Evolutionary conservation across 1,139 yeast genomes (phyloP).

Genomic region (Neolecta irregularis): DNA sequence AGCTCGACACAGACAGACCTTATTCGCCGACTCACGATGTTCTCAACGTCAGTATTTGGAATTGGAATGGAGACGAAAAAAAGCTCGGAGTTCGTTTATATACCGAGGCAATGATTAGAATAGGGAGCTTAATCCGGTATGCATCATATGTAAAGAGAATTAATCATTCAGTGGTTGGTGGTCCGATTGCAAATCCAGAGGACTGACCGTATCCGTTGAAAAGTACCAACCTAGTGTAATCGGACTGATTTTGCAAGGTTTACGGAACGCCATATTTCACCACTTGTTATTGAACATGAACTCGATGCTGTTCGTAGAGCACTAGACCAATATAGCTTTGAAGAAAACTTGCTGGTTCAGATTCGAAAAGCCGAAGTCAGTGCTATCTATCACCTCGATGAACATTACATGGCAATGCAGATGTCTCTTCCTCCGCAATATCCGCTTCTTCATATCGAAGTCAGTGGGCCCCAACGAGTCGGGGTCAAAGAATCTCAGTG

Average conservation of each 20-base stretch:
- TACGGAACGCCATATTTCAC: constrained; percentile 47
- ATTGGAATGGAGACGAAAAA: too few relatives aligned
- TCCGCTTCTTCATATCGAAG: constrained; percentile 58
- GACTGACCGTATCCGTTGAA: constrained; percentile 42
- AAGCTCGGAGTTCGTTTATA: too few relatives aligned
- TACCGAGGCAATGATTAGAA: too few relatives aligned
- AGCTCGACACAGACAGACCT: too few relatives aligned
- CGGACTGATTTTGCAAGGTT: constrained; percentile 22
- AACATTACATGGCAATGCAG: constrained; percentile 68
- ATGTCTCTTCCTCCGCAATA: constrained; percentile 55
- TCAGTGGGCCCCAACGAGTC: constrained; percentile 62
- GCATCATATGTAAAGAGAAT: too few relatives aligned
- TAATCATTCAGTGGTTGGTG: constrained; percentile 47
- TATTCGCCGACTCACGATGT: too few relatives aligned
- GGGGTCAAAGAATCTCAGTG: constrained; percentile 89
- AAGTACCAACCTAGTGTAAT: constrained; percentile 16
- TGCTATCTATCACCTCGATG: constrained; percentile 68
- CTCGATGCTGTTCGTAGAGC: constrained; percentile 36
- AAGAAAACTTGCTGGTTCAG: constrained; percentile 47
- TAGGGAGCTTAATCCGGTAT: too few relatives aligned
- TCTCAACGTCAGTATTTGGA: too few relatives aligned
- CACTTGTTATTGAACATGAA: constrained; percentile 44
- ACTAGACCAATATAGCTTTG: constrained; percentile 18
- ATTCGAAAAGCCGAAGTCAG: constrained; percentile 55
- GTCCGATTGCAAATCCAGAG: constrained; percentile 42